Evolutionary conservation across 495 filamentous ascomycete species (phyloP).

Genomic region (Chaetomium cochliodes): DNA sequence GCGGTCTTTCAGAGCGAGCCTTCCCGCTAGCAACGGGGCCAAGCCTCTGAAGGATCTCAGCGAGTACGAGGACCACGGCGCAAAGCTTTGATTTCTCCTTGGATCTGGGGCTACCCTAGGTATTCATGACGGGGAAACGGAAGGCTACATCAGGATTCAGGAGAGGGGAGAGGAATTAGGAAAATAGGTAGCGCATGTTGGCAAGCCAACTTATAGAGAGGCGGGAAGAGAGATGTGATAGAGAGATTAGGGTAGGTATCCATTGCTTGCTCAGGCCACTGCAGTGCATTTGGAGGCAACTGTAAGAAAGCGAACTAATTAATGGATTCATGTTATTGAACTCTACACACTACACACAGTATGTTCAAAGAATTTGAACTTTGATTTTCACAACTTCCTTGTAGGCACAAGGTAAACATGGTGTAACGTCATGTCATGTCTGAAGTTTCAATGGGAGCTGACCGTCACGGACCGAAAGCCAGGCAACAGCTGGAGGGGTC

Average conservation of each 20-base stretch:
- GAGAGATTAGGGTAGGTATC: neutral
- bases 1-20: conserved; percentile 68
- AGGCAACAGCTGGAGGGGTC: too few species aligned
- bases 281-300: neutral
- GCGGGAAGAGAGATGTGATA: neutral
- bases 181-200: neutral
- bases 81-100: conserved; percentile 55
- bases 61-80: conserved; percentile 77
- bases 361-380: too few species aligned
- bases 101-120: too few species aligned
- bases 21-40: conserved; percentile 67
- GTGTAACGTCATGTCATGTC: too few species aligned
- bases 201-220: neutral
- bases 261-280: neutral
- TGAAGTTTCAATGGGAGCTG: too few species aligned
- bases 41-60: conserved; percentile 69
- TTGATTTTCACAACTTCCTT: too few species aligned
- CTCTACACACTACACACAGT: too few species aligned
- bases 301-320: neutral
- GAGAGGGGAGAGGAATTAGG: neutral
- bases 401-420: too few species aligned
- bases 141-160: neutral
- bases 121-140: neutral
- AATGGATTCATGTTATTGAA: neutral
- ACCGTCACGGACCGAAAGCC: too few species aligned